These are phyloP conservation scores for Pholiota adiposa DNA, from an alignment of 1,284 basidiomycete species.

Conservation along the genomic window DNA sequence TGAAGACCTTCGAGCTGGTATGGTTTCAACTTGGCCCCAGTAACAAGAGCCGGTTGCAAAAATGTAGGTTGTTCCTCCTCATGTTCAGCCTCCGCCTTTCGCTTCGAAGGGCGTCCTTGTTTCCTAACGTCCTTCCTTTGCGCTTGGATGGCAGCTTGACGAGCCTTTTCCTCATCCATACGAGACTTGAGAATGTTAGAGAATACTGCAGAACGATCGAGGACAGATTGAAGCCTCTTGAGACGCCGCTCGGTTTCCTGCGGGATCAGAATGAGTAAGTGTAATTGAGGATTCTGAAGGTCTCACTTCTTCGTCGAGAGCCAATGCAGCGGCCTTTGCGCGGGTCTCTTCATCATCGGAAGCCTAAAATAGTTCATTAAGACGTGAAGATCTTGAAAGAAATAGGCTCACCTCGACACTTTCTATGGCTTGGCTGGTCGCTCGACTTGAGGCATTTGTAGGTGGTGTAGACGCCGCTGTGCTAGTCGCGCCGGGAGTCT, in stretches of 20 bases:
- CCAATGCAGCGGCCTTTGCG: slow-evolving; percentile 16
- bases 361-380: slow-evolving; percentile 15
- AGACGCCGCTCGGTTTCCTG: slow-evolving; percentile 55
- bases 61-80: slow-evolving; percentile 45
- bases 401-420: slow-evolving; percentile 18
- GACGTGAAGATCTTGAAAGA: background rate
- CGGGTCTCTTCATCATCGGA: slow-evolving; percentile 22
- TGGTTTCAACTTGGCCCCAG: slow-evolving; percentile 83
- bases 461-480: slow-evolving; percentile 39
- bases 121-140: slow-evolving; percentile 31
- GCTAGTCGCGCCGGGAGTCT: slow-evolving; percentile 24
- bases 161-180: slow-evolving; percentile 60
- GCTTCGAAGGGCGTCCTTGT: slow-evolving; percentile 39
- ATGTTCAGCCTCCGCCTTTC: slow-evolving; percentile 32
- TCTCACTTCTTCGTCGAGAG: slow-evolving; percentile 21
- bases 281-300: background rate
- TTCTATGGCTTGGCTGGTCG: slow-evolving; percentile 28
- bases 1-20: slow-evolving; percentile 96
- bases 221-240: slow-evolving; percentile 56
- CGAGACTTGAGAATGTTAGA: slow-evolving; percentile 61
- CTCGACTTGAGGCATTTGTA: slow-evolving; percentile 26
- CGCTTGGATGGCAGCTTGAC: slow-evolving; percentile 30
- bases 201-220: slow-evolving; percentile 67
- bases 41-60: slow-evolving; percentile 79
- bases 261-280: background rate